Base-by-base conservation (phyloP, 176 grass and related monocot species). In the Areca catechu region DNA sequence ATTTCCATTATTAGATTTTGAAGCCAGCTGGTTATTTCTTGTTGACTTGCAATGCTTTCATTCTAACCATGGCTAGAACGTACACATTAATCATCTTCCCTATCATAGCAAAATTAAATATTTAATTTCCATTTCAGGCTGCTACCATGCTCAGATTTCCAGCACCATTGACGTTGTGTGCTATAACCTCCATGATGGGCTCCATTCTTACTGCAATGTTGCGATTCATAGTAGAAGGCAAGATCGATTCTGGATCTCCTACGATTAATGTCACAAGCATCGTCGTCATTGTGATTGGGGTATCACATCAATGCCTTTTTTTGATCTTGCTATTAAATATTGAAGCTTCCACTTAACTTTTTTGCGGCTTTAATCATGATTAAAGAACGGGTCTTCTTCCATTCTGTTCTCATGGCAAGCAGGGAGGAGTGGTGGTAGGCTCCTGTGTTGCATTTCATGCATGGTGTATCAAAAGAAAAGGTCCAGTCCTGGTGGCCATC, bases 381-480 rank as follows among this genome's bases (percentile, higher is more conserved):
- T 43, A 43, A 43, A 43, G 34, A 43, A 43, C 3, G 7, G 34
- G 7, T 9, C 34, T 12, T 10, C 34, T 12, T 43, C 27, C 27
- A 29, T 14, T 43, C 14, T 43, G 34, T 43, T 43, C 20, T 5
- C 50, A 43, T 14, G 34, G 14, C 17, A 62, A 67, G 30, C 80
- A 89, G 85, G 82, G 78, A 29, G 77, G 75, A 16, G 21, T 74
- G 56, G 65, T 77, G 55, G 77, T 71, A 56, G 76, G 75, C n/a
- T 76, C 66, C 9, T 80, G 78, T 61, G 20, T 85, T 61, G 77
- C 77, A 69, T 89, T 89, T 70, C 79, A 82, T 49, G 75, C 79
- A 14, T 95, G 89, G 82, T 75, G 72, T 3, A 57, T 89, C 49
- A 87, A 89, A 48, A 82, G 60, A 71, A 95, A 85, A 74, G 86